Base-by-base conservation (phyloP, 164 flowering plant species). In the Chloranthus sessilifolius region DNA sequence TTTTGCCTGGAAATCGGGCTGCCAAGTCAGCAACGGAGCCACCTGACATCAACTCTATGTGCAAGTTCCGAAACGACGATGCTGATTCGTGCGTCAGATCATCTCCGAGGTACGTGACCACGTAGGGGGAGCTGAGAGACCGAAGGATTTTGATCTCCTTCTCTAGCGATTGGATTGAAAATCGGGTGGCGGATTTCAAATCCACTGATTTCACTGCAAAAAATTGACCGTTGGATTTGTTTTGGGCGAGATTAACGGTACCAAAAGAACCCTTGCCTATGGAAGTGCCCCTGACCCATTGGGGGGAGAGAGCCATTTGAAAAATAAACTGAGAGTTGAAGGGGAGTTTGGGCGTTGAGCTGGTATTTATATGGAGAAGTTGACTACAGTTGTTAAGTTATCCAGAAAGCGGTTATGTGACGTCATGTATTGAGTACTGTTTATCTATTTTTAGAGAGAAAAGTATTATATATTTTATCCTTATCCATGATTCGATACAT, bases 231-330 rank as follows among this genome's bases (percentile, higher is more conserved):
- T 39, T 45, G 1, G 63, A 35, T 28, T 28, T 43, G 42, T 17
- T 1, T 2, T 56, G 33, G 4, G 80, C 90, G 12, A 80, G 42
- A 47, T 46, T 57, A 2, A 87, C 95, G 2, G 75, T 59, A 0
- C 81, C 92, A 28, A 69, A 78, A 1, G 87, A 73, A 28, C 95
- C 95, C 26, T 57, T 58, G 17, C 92, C 95, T 0, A 87, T 69
- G 52, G 63, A 59, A 27, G 44, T 52, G 3, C 83, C 79, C 60
- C 87, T 63, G 0, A 50, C 38, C 95, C 95, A 87, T 10, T 47
- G 28, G 5, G n/a, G n/a, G n/a, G n/a, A n/a, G n/a, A n/a, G n/a
- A n/a, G n/a, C n/a, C n/a, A n/a, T n/a, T n/a, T n/a, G n/a, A n/a
- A n/a, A n/a, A n/a, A n/a, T n/a, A n/a, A n/a, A n/a, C n/a, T n/a